These are phyloP conservation scores for Trametes maxima DNA, from an alignment of 768 basidiomycete species.

Conservation along the genomic window DNA sequence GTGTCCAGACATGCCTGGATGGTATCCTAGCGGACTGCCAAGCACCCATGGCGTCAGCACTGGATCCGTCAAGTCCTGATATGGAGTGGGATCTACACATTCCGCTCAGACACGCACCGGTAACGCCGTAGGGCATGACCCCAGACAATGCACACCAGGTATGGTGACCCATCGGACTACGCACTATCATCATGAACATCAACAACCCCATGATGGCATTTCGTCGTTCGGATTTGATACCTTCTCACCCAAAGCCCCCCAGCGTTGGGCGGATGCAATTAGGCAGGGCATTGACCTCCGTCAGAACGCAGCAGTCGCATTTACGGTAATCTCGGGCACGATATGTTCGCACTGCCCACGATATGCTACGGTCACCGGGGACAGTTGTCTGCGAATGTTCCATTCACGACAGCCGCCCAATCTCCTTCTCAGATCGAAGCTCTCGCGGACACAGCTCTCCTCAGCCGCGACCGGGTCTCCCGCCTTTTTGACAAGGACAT, in stretches of 20 bases:
- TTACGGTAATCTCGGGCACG: conserved; percentile 6
- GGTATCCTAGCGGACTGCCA: not conserved
- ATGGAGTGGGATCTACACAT: too few species aligned
- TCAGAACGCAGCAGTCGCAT: not conserved
- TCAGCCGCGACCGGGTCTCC: not conserved
- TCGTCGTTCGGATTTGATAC: not conserved
- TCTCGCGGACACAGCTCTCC: conserved; percentile 6
- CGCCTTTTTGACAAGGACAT: not conserved
- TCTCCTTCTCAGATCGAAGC: conserved; percentile 1
- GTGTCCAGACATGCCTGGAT: not conserved
- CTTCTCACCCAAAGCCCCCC: not conserved
- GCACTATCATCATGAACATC: not conserved
- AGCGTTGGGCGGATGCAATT: not conserved
- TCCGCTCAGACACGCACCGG: too few species aligned
- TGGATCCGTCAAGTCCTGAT: too few species aligned
- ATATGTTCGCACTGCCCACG: not conserved
- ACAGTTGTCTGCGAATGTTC: not conserved
- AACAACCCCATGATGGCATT: conserved; percentile 1
- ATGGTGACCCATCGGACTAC: too few species aligned
- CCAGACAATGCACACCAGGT: too few species aligned
- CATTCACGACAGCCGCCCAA: not conserved
- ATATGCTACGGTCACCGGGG: conserved; percentile 1
- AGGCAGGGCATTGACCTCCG: not conserved
- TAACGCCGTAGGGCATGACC: too few species aligned
- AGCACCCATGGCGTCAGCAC: not conserved